phyloP scores from a whole-genome alignment of 345 rosid genomes.

The Salix udensis region DNA sequence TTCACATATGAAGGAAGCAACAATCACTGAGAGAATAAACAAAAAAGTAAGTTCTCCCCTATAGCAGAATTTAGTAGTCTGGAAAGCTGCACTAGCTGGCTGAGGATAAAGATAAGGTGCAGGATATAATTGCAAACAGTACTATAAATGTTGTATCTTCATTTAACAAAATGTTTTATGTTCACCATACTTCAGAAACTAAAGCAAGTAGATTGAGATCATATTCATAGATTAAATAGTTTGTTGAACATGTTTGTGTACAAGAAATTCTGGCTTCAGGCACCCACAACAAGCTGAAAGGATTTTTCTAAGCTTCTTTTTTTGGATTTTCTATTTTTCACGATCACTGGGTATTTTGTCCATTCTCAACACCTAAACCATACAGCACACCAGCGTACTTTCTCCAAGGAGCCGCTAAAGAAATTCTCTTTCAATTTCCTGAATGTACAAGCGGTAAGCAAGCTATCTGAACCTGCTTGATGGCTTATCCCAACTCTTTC shows the following conservation, averaged over 20 bases:
- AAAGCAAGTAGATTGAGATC: not conserved
- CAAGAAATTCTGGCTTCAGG: conserved; percentile 11
- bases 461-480: conserved; percentile 82
- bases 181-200: not conserved
- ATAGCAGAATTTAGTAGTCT: not conserved
- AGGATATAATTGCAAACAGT: not conserved
- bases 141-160: not conserved
- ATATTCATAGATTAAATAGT: conserved; percentile 18
- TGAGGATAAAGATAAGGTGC: not conserved
- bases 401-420: conserved; percentile 55
- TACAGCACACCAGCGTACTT: conserved; percentile 71
- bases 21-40: not conserved
- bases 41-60: not conserved
- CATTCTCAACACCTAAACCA: conserved; percentile 73
- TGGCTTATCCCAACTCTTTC: conserved; percentile 69
- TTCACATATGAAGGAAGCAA: not conserved
- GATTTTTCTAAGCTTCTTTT: conserved; percentile 1
- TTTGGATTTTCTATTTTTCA: conserved; percentile 11
- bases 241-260: conserved; percentile 26
- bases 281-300: conserved; percentile 20
- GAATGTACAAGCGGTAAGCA: conserved; percentile 73
- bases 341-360: conserved; percentile 38
- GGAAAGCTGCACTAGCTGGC: not conserved
- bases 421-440: conserved; percentile 61
- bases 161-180: not conserved